These are phyloP conservation scores for Amaranthus palmeri DNA, from an alignment of 148 eudicot species.

Conservation along the genomic window DNA sequence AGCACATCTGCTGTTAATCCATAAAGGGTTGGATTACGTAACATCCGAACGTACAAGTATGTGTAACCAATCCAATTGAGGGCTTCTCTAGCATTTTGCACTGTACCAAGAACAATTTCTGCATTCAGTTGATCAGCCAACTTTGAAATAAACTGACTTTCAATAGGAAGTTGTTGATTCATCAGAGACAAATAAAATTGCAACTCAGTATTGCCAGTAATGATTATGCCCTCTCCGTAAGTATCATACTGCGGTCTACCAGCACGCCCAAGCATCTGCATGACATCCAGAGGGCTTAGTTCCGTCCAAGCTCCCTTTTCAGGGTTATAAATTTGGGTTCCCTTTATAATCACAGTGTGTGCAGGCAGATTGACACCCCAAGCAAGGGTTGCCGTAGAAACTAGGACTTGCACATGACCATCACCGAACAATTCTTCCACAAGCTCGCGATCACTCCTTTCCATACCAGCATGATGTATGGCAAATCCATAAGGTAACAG, in stretches of 20 bases:
- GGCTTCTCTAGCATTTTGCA: conserved; percentile 92
- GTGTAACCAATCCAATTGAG: conserved; percentile 83
- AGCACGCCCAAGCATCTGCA: conserved; percentile 89
- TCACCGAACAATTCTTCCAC: conserved; percentile 69
- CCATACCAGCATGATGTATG: conserved; percentile 75
- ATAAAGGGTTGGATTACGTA: conserved; percentile 67
- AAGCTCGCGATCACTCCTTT: conserved; percentile 65
- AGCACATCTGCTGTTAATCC: conserved; percentile 63
- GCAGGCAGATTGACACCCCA: conserved; percentile 86
- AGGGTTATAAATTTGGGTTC: conserved; percentile 76
- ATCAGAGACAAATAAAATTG: conserved; percentile 68
- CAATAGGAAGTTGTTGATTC: conserved; percentile 82
- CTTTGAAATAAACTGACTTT: conserved; percentile 68
- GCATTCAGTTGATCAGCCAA: conserved; percentile 94
- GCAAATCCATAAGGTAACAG: conserved; percentile 74
- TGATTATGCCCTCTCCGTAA: conserved; percentile 72
- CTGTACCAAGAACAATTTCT: conserved; percentile 91
- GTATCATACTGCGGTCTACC: conserved; percentile 82
- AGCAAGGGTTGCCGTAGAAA: conserved; percentile 77
- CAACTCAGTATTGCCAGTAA: conserved; percentile 65
- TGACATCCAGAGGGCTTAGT: conserved; percentile 73
- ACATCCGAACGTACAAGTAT: conserved; percentile 77
- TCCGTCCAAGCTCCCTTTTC: conserved; percentile 87
- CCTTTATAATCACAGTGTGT: conserved; percentile 72
- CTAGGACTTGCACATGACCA: conserved; percentile 66